phyloP scores from a whole-genome alignment of 371 early-diverging fungal genomes.

The Mortierella sp. region DNA sequence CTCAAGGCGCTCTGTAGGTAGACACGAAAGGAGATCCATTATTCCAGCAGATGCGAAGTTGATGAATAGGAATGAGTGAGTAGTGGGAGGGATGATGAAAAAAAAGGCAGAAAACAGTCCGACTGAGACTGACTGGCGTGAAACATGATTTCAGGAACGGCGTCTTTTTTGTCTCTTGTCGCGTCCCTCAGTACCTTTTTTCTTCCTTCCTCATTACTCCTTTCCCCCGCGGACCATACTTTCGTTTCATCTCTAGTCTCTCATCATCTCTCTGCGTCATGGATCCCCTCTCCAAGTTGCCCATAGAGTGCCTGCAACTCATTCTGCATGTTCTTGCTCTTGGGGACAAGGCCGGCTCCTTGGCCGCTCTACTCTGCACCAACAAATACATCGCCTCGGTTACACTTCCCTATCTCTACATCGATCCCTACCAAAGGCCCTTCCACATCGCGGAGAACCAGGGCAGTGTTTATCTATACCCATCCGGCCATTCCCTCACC shows the following conservation, averaged over 20 bases:
- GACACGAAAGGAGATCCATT: background rate
- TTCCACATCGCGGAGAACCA: no score
- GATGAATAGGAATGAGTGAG: no score
- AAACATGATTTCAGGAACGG: no score
- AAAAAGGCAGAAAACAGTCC: no score
- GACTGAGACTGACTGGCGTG: no score
- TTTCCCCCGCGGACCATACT: no score
- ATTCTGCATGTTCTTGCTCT: background rate
- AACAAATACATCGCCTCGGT: background rate
- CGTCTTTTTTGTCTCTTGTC: background rate
- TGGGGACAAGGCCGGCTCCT: background rate
- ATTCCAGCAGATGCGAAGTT: no score
- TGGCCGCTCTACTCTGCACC: background rate
- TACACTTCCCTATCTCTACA: background rate
- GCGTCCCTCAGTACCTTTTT: no score
- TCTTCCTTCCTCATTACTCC: background rate
- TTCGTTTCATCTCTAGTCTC: background rate
- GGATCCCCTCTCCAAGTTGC: background rate
- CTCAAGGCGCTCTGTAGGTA: background rate
- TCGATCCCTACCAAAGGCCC: background rate
- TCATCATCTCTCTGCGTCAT: background rate
- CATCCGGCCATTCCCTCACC: background rate
- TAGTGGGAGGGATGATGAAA: no score
- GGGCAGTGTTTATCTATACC: no score
- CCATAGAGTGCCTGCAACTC: background rate